Percentiles rank a stretch among this genome's conserved stretches.
These are phyloP conservation scores for Ophiocordyceps sinensis DNA, from an alignment of 2,329 filamentous ascomycete genomes.

Conservation along the genomic window DNA sequence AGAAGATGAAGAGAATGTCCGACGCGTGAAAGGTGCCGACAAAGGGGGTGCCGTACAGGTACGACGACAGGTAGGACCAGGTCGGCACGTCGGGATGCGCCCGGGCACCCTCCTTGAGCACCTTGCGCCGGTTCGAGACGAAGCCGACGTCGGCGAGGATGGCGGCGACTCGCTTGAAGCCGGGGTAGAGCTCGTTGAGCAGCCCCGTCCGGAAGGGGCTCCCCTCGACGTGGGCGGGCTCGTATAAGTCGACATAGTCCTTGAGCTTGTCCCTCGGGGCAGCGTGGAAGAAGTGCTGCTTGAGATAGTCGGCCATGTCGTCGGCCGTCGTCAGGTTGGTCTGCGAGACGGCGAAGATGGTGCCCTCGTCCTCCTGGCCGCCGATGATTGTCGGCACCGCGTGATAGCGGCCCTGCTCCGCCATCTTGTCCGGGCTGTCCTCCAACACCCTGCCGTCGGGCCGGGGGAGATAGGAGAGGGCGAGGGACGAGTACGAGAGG, in stretches of 20 bases:
- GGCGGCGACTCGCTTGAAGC: constrained; percentile 50
- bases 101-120: constrained; percentile 33
- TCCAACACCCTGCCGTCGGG: constrained; percentile 53
- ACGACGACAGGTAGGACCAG: constrained; percentile 66
- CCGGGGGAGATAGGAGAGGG: constrained; percentile 59
- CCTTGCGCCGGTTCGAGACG: constrained; percentile 54
- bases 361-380: constrained; percentile 70
- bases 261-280: constrained; percentile 36
- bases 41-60: constrained; percentile 55
- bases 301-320: constrained; percentile 49
- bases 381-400: constrained; percentile 44
- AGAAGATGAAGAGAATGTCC: constrained; percentile 56
- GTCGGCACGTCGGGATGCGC: constrained; percentile 43
- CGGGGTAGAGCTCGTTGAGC: constrained; percentile 46
- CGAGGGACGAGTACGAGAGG: constrained; percentile 51
- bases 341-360: constrained; percentile 57
- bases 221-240: background rate
- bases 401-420: constrained; percentile 31
- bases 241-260: background rate
- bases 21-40: constrained; percentile 66
- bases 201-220: constrained; percentile 23
- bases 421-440: constrained; percentile 46
- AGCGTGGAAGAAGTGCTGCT: constrained; percentile 41
- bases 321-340: constrained; percentile 48
- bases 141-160: constrained; percentile 62